Evolutionary conservation across 805 yeast species (phyloP).

Genomic region (Candida hungchunana): DNA sequence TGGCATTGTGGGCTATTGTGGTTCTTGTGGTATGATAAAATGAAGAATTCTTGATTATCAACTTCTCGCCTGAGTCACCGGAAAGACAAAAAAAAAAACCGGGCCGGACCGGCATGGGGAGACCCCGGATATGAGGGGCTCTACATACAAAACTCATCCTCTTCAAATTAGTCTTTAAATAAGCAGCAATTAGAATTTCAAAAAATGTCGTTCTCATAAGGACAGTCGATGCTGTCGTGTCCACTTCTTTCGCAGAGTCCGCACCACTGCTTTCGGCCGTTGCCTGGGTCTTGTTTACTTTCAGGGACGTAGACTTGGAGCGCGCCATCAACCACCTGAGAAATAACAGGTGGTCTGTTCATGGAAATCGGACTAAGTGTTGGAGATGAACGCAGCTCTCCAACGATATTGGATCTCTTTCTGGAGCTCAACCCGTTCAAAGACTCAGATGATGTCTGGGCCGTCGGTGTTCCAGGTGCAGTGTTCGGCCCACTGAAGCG

Average conservation of each 20-base stretch:
- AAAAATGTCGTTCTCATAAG: slow-evolving; percentile 46
- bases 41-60: too few species aligned
- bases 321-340: slow-evolving; percentile 31
- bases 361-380: slow-evolving; percentile 4
- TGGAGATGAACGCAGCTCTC: slow-evolving; percentile 1
- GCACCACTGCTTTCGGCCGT: slow-evolving; percentile 82
- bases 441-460: neutral
- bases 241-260: slow-evolving; percentile 90
- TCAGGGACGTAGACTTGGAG: slow-evolving; percentile 50
- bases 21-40: too few species aligned
- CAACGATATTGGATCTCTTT: neutral
- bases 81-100: too few species aligned
- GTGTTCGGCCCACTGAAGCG: slow-evolving; percentile 3
- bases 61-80: too few species aligned
- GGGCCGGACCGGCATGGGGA: too few species aligned
- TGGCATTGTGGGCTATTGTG: slow-evolving; percentile 30
- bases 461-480: slow-evolving; percentile 2
- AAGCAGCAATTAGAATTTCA: too few species aligned
- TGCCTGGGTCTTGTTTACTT: slow-evolving; percentile 52
- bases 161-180: too few species aligned
- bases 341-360: slow-evolving; percentile 24
- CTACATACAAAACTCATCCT: too few species aligned
- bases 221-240: slow-evolving; percentile 84
- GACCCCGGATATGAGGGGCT: too few species aligned
- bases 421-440: neutral